Conservation (phyloP, 2,329 filamentous ascomycete genomes). For the Seiridium unicorne region DNA sequence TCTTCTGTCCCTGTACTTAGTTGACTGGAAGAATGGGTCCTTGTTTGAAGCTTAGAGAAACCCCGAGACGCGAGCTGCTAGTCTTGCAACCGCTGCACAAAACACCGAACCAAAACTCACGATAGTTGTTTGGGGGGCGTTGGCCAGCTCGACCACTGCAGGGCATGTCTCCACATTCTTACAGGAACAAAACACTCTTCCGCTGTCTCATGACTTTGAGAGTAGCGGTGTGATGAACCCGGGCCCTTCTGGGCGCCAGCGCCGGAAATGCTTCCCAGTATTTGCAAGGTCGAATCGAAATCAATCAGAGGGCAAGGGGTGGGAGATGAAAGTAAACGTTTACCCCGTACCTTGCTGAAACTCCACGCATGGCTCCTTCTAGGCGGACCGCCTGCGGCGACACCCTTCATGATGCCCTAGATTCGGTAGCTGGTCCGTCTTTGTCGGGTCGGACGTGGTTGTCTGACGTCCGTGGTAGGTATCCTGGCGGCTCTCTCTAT, state of each 20-base stretch:
- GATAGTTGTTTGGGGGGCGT: background rate
- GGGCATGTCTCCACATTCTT: background rate
- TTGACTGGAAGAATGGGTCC: background rate
- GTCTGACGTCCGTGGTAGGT: no score
- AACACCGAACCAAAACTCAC: background rate
- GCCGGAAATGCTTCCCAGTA: no score
- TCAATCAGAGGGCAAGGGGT: background rate
- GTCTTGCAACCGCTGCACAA: background rate
- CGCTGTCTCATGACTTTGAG: background rate
- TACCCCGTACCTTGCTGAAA: constrained; percentile 28
- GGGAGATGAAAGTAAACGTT: background rate
- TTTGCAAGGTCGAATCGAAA: background rate
- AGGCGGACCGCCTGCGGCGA: constrained; percentile 31
- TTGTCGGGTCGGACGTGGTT: background rate
- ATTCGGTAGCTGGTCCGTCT: background rate
- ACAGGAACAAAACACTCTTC: background rate
- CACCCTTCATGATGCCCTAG: constrained; percentile 26
- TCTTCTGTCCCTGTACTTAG: no score
- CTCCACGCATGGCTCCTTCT: constrained; percentile 37
- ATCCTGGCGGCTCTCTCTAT: no score
- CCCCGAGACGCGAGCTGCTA: background rate
- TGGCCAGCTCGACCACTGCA: background rate
- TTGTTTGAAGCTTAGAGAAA: background rate
- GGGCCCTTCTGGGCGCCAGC: background rate
- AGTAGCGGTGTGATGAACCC: constrained; percentile 3